phyloP scores from a whole-genome alignment of 768 basidiomycete species.

The Grammothele lineata region DNA sequence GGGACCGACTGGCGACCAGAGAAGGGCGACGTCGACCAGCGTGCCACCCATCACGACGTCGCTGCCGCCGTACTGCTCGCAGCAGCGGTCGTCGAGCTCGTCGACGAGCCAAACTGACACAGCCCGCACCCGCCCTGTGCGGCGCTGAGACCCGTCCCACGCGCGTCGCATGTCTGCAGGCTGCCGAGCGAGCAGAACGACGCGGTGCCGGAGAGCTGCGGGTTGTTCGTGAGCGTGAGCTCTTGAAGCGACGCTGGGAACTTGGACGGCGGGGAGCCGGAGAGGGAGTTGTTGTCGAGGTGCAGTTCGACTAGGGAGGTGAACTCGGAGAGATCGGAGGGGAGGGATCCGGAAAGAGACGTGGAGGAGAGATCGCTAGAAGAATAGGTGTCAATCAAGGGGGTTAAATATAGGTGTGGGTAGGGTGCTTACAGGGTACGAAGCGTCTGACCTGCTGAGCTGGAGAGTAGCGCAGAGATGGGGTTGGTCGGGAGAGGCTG shows the following conservation, averaged over 20 bases:
- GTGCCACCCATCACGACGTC: no score
- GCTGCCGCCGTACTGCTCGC: no score
- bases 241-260: conserved; percentile 34
- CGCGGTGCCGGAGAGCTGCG: conserved; percentile 29
- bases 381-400: background rate
- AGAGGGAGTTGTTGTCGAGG: conserved; percentile 34
- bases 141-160: conserved; percentile 21
- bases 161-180: conserved; percentile 27
- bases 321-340: conserved; percentile 30
- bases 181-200: conserved; percentile 25
- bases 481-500: conserved; percentile 30
- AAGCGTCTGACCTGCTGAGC: conserved; percentile 31
- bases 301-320: conserved; percentile 34
- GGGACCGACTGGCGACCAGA: no score
- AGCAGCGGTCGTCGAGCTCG: no score
- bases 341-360: conserved; percentile 35
- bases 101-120: conserved; percentile 24
- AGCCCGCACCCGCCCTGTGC: conserved; percentile 21
- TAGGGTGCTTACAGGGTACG: conserved; percentile 28
- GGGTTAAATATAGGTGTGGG: background rate
- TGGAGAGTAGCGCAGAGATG: conserved; percentile 28
- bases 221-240: conserved; percentile 34
- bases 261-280: conserved; percentile 28
- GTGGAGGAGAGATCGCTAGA: conserved; percentile 37
- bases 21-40: no score